phyloP scores from a whole-genome alignment of 257 asterid genomes.

The Jacaranda mimosifolia region DNA sequence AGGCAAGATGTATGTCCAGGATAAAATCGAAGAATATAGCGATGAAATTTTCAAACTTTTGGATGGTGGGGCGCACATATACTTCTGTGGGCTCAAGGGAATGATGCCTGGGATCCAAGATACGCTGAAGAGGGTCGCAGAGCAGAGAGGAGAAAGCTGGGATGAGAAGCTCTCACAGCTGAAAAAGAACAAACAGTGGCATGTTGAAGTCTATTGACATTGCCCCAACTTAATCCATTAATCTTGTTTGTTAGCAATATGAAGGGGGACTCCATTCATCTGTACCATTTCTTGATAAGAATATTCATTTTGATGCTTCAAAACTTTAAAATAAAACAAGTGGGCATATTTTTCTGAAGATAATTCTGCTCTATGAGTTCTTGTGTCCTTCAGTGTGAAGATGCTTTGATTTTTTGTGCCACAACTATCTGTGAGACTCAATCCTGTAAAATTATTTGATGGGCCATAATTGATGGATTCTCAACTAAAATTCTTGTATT shows the following conservation, averaged over 20 bases:
- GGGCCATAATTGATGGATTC: too few species aligned
- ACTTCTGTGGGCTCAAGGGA: constrained; percentile 96
- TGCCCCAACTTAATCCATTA: too few species aligned
- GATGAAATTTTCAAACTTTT: constrained; percentile 86
- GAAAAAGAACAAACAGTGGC: constrained; percentile 98
- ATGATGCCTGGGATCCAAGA: constrained; percentile 99
- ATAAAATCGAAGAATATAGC: constrained; percentile 94
- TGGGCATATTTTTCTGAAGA: background rate
- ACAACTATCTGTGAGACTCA: too few species aligned
- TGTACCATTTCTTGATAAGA: background rate
- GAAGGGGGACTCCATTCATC: background rate
- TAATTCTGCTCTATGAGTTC: too few species aligned
- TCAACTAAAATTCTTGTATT: too few species aligned
- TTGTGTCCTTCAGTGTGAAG: too few species aligned
- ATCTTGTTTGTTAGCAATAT: background rate
- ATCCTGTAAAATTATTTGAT: too few species aligned
- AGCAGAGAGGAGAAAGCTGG: constrained; percentile 90
- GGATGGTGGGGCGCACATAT: constrained; percentile 90
- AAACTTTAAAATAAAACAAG: background rate
- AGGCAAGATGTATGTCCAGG: constrained; percentile 98
- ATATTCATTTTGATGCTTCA: background rate
- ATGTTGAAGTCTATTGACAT: constrained; percentile 85
- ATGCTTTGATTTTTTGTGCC: too few species aligned
- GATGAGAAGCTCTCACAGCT: constrained; percentile 81
- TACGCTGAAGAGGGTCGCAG: constrained; percentile 89